A percentile compares a stretch with the other conserved stretches of the same genome.
Evolutionary conservation across 2,329 filamentous ascomycete genomes (phyloP).

Genomic region (Bipolaris bicolor): DNA sequence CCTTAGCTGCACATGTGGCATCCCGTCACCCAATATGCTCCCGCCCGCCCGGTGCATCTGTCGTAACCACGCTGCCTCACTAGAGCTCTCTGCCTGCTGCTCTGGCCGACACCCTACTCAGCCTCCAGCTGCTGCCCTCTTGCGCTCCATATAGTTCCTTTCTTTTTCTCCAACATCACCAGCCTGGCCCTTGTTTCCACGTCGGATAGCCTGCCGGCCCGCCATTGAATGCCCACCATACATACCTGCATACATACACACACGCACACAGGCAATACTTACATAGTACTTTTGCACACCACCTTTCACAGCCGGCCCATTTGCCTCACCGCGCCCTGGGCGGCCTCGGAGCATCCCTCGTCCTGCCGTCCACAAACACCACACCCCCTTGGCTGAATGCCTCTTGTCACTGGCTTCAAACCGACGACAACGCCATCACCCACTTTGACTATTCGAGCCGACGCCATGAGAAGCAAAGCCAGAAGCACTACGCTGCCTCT

Average conservation of each 20-base stretch:
- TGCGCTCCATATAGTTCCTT: conserved; percentile 15
- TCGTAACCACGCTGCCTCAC: conserved; percentile 21
- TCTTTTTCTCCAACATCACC: not conserved
- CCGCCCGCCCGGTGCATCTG: conserved; percentile 17
- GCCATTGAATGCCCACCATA: conserved; percentile 13
- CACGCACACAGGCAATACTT: no score
- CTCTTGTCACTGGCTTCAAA: conserved; percentile 13
- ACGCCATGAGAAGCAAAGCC: conserved; percentile 38
- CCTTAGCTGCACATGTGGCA: conserved; percentile 29
- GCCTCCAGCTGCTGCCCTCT: not conserved
- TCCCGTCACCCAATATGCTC: conserved; percentile 31
- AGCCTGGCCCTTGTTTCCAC: conserved; percentile 7
- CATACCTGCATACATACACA: not conserved
- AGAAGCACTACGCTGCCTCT: conserved; percentile 32
- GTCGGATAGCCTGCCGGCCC: conserved; percentile 19
- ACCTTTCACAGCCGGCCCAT: conserved; percentile 16
- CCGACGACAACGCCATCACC: conserved; percentile 16
- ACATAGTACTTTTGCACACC: not conserved
- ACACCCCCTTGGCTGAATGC: not conserved
- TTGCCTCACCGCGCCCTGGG: conserved; percentile 17
- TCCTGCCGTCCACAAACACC: conserved; percentile 5
- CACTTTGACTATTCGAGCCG: conserved; percentile 18
- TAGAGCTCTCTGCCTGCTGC: conserved; percentile 9
- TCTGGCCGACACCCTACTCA: conserved; percentile 1
- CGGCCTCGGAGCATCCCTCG: conserved; percentile 13